Evolutionary conservation across 176 grass and related monocot genomes (phyloP).

Genomic region (Saccharum spontaneum): DNA sequence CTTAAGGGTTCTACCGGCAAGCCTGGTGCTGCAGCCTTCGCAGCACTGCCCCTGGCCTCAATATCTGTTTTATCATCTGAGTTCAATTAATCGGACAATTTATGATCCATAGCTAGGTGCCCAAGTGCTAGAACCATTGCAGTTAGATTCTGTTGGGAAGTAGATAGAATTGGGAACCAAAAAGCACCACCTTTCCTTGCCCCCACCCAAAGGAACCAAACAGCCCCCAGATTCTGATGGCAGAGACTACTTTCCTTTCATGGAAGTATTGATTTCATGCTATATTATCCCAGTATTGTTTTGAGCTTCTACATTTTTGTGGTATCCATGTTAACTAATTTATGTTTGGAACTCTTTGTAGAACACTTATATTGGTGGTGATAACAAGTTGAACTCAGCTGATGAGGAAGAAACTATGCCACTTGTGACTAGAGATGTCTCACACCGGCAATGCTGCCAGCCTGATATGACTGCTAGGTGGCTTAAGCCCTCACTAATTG

Average conservation of each 20-base stretch:
- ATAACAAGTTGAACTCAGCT: conserved; percentile 26
- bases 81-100: neutral
- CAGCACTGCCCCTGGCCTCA: neutral
- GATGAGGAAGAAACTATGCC: conserved; percentile 43
- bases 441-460: conserved; percentile 45
- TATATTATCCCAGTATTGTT: neutral
- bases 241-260: neutral
- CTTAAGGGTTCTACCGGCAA: neutral
- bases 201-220: neutral
- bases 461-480: conserved; percentile 34
- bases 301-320: neutral
- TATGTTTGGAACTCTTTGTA: conserved; percentile 36
- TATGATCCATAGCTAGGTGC: neutral
- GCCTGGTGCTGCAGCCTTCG: neutral
- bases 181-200: neutral
- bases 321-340: conserved; percentile 17
- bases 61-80: neutral
- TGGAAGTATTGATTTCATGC: neutral
- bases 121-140: neutral
- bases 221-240: neutral
- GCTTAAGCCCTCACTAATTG: conserved; percentile 25
- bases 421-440: conserved; percentile 52
- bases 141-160: neutral
- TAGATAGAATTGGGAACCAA: neutral
- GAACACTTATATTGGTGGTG: conserved; percentile 27